Evolutionary conservation across 495 filamentous ascomycete genomes (phyloP).

Genomic region (Lophiotrema nucula): DNA sequence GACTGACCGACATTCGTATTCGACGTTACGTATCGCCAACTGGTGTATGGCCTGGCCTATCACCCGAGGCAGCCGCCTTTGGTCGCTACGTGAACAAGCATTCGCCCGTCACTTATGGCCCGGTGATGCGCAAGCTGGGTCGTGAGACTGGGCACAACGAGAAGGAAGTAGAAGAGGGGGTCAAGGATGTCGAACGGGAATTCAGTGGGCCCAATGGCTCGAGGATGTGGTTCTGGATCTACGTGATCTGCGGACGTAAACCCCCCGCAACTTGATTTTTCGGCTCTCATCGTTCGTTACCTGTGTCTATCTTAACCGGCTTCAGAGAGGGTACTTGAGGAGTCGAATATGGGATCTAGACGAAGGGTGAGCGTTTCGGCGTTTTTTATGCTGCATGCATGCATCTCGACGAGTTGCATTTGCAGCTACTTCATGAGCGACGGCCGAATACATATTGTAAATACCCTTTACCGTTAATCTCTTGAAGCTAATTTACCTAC

Average conservation of each 20-base stretch:
- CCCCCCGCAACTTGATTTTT: too few species aligned
- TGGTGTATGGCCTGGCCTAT: slow-evolving; percentile 1
- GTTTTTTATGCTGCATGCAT: too few species aligned
- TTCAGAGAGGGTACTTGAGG: too few species aligned
- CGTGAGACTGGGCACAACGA: slow-evolving; percentile 1
- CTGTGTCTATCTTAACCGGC: too few species aligned
- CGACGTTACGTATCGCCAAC: neutral
- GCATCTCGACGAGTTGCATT: too few species aligned
- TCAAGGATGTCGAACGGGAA: neutral
- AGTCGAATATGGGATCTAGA: too few species aligned
- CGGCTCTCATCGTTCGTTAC: too few species aligned
- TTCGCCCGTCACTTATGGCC: neutral
- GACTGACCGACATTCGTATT: neutral
- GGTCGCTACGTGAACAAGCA: slow-evolving; percentile 2
- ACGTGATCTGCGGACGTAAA: neutral
- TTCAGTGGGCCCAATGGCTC: neutral
- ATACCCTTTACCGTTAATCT: too few species aligned
- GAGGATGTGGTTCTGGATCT: slow-evolving; percentile 5
- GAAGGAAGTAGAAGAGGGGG: neutral
- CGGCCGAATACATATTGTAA: too few species aligned
- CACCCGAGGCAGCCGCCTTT: neutral
- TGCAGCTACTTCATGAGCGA: too few species aligned
- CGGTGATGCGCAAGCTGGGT: neutral
- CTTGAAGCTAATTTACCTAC: too few species aligned
- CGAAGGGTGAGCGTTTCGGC: too few species aligned